Percentiles rank a stretch among this genome's conserved stretches.
Conservation (phyloP, 495 filamentous ascomycete genomes). For the Articulospora tetracladia region DNA sequence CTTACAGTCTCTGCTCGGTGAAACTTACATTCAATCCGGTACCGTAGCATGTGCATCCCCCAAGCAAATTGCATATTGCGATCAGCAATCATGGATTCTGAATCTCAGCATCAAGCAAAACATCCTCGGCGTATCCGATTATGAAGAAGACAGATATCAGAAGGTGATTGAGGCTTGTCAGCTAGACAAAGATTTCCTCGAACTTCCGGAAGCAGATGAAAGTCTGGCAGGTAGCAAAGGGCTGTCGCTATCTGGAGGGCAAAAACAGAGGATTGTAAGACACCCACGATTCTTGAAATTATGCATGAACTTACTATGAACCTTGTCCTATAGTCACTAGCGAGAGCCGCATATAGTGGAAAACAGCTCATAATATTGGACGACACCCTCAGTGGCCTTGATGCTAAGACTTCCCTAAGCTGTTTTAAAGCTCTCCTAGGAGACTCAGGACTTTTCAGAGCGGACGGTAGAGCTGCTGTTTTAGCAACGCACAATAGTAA, state of each 20-base stretch:
- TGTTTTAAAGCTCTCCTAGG: conserved; percentile 55
- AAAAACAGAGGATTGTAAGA: conserved; percentile 51
- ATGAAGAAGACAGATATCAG: conserved; percentile 8
- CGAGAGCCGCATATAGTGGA: conserved; percentile 28
- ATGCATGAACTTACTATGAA: too few species aligned
- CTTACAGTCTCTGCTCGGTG: conserved; percentile 41
- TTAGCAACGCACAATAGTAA: conserved; percentile 18
- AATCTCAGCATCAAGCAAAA: conserved; percentile 32
- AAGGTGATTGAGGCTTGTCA: conserved; percentile 21
- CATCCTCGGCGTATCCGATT: conserved; percentile 22
- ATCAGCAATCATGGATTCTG: conserved; percentile 36
- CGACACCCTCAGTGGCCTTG: conserved; percentile 49
- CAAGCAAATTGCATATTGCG: conserved; percentile 23
- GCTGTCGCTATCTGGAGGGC: conserved; percentile 48
- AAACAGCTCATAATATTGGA: conserved; percentile 30
- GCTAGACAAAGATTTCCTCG: conserved; percentile 29
- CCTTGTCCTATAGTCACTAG: conserved; percentile 18
- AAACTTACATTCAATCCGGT: conserved; percentile 31
- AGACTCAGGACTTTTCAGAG: conserved; percentile 43
- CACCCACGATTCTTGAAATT: not conserved
- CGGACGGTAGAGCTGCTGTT: conserved; percentile 38
- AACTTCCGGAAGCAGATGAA: conserved; percentile 47
- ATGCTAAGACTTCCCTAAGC: conserved; percentile 51
- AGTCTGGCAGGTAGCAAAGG: conserved; percentile 55
- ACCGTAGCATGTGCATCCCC: not conserved